Percentiles rank a stretch among this genome's conserved stretches.
phyloP scores from a whole-genome alignment of 805 yeast species.

The Saturnispora halmiae region DNA sequence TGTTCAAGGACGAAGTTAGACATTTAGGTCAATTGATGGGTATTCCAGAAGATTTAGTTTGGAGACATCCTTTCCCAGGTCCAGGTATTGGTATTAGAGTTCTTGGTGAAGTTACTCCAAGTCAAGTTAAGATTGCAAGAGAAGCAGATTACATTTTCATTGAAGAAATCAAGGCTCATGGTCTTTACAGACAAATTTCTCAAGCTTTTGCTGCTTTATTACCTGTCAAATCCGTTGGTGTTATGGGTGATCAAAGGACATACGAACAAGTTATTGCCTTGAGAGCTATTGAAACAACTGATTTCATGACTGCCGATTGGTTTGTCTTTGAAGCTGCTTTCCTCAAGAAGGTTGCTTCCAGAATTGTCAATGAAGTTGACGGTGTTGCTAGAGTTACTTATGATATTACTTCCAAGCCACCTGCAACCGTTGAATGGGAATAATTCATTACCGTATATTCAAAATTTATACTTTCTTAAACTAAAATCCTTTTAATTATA shows the following conservation, averaged over 20 bases:
- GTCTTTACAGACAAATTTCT: slow-evolving; percentile 83
- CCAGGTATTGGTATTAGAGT: slow-evolving; percentile 99
- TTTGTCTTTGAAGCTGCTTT: slow-evolving; percentile 84
- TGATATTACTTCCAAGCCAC: slow-evolving; percentile 98
- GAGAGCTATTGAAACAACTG: slow-evolving; percentile 95
- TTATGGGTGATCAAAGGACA: slow-evolving; percentile 99
- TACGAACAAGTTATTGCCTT: slow-evolving; percentile 98
- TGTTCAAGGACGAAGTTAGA: slow-evolving; percentile 98
- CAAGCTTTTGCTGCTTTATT: slow-evolving; percentile 96
- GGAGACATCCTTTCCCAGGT: slow-evolving; percentile 99
- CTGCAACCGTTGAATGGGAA: slow-evolving; percentile 99
- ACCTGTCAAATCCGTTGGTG: slow-evolving; percentile 98
- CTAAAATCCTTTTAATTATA: slow-evolving; percentile 3
- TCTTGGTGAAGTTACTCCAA: slow-evolving; percentile 89
- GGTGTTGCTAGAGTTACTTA: slow-evolving; percentile 99
- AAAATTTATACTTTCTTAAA: background rate
- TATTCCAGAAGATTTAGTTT: slow-evolving; percentile 91
- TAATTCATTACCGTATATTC: slow-evolving; percentile 28
- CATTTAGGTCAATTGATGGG: slow-evolving; percentile 90
- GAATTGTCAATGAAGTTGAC: slow-evolving; percentile 96
- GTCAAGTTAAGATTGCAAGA: slow-evolving; percentile 92
- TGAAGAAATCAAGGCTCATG: slow-evolving; percentile 90
- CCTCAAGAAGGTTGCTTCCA: slow-evolving; percentile 85
- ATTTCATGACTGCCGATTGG: slow-evolving; percentile 99
- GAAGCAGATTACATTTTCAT: slow-evolving; percentile 95